phyloP scores from a whole-genome alignment of 768 basidiomycete genomes.

The Russula compacta region DNA sequence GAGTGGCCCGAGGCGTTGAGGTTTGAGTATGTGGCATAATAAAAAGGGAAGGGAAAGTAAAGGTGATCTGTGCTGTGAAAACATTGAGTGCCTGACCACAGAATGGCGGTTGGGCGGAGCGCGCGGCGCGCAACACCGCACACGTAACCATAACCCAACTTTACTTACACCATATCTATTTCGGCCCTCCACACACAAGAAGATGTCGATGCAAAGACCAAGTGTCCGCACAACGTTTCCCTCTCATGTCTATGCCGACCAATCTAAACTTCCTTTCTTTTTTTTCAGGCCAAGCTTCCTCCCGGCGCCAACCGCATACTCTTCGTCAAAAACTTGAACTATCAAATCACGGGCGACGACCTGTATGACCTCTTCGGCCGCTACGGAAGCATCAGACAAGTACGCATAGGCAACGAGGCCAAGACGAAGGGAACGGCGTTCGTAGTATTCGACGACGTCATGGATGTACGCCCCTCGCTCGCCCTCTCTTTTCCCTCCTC shows the following conservation, averaged over 20 bases:
- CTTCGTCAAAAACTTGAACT: slow-evolving; percentile 90
- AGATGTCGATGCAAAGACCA: slow-evolving; percentile 66
- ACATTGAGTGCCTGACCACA: no score
- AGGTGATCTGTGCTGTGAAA: no score
- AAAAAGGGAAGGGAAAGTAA: no score
- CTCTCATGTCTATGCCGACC: background rate
- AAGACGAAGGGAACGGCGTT: slow-evolving; percentile 96
- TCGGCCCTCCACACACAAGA: no score
- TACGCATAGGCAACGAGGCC: slow-evolving; percentile 83
- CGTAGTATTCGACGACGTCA: slow-evolving; percentile 92
- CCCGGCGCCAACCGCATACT: slow-evolving; percentile 87
- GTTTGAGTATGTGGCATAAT: no score
- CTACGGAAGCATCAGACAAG: slow-evolving; percentile 93
- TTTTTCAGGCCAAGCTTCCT: slow-evolving; percentile 67
- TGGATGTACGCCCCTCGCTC: slow-evolving; percentile 59
- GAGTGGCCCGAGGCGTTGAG: no score
- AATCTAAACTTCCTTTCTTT: background rate
- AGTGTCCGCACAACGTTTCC: slow-evolving; percentile 37
- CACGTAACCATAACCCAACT: no score
- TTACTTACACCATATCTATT: no score
- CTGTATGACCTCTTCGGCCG: slow-evolving; percentile 96
- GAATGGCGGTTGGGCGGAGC: no score
- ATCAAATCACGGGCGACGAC: slow-evolving; percentile 88
- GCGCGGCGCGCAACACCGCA: no score
- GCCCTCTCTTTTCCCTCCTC: background rate